Conservation (phyloP, 768 basidiomycete species). For the Psilocybe azurescens region DNA sequence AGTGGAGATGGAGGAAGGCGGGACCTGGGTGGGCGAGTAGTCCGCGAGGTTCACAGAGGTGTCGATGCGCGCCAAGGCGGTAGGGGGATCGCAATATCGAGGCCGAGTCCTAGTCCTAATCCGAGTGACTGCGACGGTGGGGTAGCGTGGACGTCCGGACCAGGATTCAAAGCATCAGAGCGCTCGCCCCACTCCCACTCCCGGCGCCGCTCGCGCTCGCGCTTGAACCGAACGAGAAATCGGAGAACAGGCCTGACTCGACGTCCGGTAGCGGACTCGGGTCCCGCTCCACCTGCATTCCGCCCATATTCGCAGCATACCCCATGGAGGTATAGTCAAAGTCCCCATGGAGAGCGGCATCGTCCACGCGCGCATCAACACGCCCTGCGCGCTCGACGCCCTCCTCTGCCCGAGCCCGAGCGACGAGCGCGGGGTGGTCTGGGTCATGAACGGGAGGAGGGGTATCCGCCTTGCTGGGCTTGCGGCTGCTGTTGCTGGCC, state of each 20-base stretch:
- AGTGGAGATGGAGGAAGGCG: neutral
- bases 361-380: conserved; percentile 18
- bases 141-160: neutral
- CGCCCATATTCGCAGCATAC: neutral
- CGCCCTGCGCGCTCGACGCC: conserved; percentile 19
- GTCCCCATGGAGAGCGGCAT: conserved; percentile 9
- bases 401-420: conserved; percentile 16
- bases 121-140: neutral
- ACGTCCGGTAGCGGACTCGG: conserved; percentile 23
- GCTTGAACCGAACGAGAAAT: conserved; percentile 18
- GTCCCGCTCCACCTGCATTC: conserved; percentile 15
- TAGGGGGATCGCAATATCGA: neutral
- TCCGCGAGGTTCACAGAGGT: neutral
- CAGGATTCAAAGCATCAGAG: neutral
- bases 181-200: too few relatives aligned
- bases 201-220: too few relatives aligned
- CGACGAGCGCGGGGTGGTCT: neutral
- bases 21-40: neutral
- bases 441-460: conserved; percentile 4
- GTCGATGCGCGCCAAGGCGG: neutral
- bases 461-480: too few relatives aligned
- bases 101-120: neutral
- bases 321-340: neutral
- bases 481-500: too few relatives aligned
- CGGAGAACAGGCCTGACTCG: conserved; percentile 16